Conservation (phyloP, 108 stramenopile genomes). For the Stephanodiscus triporus region DNA sequence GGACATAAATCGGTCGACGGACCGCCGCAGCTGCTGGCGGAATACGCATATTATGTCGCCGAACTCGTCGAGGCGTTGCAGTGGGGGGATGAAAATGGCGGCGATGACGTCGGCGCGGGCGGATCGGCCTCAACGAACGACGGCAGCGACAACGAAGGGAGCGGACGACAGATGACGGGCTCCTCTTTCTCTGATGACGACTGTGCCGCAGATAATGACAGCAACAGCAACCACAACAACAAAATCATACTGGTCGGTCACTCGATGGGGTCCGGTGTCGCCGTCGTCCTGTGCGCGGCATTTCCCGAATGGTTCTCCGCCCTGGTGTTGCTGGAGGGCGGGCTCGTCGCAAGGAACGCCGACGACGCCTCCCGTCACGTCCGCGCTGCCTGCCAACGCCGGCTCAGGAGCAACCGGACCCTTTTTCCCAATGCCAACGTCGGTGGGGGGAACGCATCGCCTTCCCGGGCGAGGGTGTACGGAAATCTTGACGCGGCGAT, state of each 20-base stretch:
- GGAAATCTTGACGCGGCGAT: slow-evolving; percentile 54
- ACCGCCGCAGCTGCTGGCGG: slow-evolving; percentile 59
- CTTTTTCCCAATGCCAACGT: slow-evolving; percentile 23
- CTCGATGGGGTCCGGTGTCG: slow-evolving; percentile 72
- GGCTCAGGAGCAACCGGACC: slow-evolving; percentile 44
- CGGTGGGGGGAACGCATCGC: neutral
- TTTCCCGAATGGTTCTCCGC: slow-evolving; percentile 66
- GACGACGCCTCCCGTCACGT: slow-evolving; percentile 57
- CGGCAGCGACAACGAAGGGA: neutral
- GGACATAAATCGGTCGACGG: slow-evolving; percentile 54
- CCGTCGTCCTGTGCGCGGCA: slow-evolving; percentile 55
- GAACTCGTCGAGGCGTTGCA: slow-evolving; percentile 48
- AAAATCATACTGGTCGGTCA: slow-evolving; percentile 68
- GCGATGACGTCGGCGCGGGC: neutral
- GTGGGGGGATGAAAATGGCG: slow-evolving; percentile 34
- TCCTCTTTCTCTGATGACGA: neutral
- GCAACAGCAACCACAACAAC: slow-evolving; percentile 1
- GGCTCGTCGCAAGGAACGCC: slow-evolving; percentile 56
- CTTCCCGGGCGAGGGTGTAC: slow-evolving; percentile 22
- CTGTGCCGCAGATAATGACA: no score
- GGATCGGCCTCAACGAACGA: neutral
- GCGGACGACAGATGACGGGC: neutral
- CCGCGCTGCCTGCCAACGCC: slow-evolving; percentile 36
- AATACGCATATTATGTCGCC: slow-evolving; percentile 61
- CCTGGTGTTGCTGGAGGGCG: slow-evolving; percentile 73